These are phyloP conservation scores for Hyparrhenia diplandra DNA, from an alignment of 176 grass and related monocot species.

Conservation along the genomic window DNA sequence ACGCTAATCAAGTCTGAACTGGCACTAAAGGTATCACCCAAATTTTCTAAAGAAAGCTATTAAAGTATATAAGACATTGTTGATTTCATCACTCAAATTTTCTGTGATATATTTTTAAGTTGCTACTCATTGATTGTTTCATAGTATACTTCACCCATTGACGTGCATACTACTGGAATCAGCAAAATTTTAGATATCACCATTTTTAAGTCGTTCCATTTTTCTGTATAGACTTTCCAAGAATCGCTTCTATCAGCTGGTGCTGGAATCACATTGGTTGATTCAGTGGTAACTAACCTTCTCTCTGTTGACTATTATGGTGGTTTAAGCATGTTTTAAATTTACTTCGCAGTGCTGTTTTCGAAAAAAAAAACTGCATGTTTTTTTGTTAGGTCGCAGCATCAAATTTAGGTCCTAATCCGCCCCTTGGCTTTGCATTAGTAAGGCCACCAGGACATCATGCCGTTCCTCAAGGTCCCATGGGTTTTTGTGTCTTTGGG, in stretches of 20 bases:
- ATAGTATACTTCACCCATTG: background rate
- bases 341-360: conserved; percentile 47
- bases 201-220: background rate
- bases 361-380: conserved; percentile 52
- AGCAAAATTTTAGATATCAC: background rate
- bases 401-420: conserved; percentile 40
- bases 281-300: conserved; percentile 77
- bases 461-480: conserved; percentile 89
- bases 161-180: conserved; percentile 2
- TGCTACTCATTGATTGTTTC: background rate
- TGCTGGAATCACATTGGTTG: conserved; percentile 81
- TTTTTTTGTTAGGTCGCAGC: conserved; percentile 92
- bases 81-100: conserved; percentile 9
- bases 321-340: conserved; percentile 19
- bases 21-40: background rate
- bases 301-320: background rate
- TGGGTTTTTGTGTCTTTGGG: conserved; percentile 97
- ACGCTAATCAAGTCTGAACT: background rate
- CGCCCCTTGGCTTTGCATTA: conserved; percentile 85
- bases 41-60: background rate
- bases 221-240: conserved; percentile 62
- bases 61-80: background rate
- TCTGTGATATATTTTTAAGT: background rate
- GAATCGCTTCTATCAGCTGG: conserved; percentile 89
- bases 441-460: conserved; percentile 94